Percentiles rank a stretch among this genome's conserved stretches.
Evolutionary conservation across 2,329 filamentous ascomycete species (phyloP).

Genomic region (Fusarium humuli): DNA sequence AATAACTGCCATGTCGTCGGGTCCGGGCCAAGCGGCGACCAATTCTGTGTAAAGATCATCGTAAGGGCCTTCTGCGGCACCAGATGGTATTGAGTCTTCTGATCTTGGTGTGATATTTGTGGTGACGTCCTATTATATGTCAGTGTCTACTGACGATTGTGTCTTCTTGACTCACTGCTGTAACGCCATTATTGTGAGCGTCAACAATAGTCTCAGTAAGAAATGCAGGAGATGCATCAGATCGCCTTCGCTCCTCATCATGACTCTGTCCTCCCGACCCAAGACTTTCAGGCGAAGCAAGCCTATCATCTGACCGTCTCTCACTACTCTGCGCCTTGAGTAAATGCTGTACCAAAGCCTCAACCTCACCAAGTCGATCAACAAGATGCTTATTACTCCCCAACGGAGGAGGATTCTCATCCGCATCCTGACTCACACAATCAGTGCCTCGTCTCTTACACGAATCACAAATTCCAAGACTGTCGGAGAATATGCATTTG

Average conservation of each 20-base stretch:
- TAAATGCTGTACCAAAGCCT: constrained; percentile 51
- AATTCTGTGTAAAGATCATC: constrained; percentile 49
- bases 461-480: constrained; percentile 56
- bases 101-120: neutral
- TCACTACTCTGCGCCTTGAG: constrained; percentile 13
- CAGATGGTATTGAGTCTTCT: neutral
- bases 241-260: neutral
- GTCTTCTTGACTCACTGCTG: neutral
- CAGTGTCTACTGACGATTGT: neutral
- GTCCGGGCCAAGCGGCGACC: constrained; percentile 53
- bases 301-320: neutral
- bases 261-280: neutral
- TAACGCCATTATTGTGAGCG: fast-evolving
- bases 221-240: neutral
- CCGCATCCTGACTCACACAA: constrained; percentile 63
- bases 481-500: constrained; percentile 58
- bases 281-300: neutral
- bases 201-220: neutral
- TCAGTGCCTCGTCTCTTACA: constrained; percentile 58
- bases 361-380: constrained; percentile 53
- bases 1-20: constrained; percentile 54
- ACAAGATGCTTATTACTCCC: constrained; percentile 36
- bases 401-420: constrained; percentile 46
- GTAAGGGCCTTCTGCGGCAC: neutral
- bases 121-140: neutral